Evolutionary conservation across 257 asterid species (phyloP), one percentile per base, ranked within the genome.

Genomic region (Paraleonurus japonicus): DNA sequence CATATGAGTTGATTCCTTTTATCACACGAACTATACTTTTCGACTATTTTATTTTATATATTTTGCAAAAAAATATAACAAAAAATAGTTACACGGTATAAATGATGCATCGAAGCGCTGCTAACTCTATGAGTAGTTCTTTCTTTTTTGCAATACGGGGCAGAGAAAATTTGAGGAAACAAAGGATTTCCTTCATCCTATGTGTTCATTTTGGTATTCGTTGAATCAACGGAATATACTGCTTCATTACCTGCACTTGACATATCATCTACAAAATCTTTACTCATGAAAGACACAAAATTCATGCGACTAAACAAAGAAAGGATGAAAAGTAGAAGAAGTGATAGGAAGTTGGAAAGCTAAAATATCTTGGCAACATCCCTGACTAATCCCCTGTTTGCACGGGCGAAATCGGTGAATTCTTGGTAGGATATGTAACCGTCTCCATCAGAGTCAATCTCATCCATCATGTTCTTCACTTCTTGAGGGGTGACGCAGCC

Each of bases 351-450:
- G n/a, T n/a, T 35, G 1, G 12, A 35, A 0, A 74, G 55, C 8
- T 83, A 92, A 61, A 90, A 92, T 61, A 93, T 79, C 86, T 88
- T 90, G 61, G 94, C 95, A n/a, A 89, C 86, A 45, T 93, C 96
- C 81, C 78, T 89, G 58, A 93, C 71, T 59, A 90, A 79, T 37
- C 95, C 96, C 70, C 81, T 58, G 33, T 90, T 90, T 13, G 93
- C 95, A 64, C 65, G 58, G 5, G 98, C 97, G 48, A 92, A 92
- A 1, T 67, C 82, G 1, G 84, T 78, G 69, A 90, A 92, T 75
- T 92, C 98, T 0, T 88, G 69, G 22, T 75, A 81, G 3, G 97
- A 90, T 63, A 90, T 85, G 81, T 47, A 83, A 30, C 97, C 98
- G 50, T 93, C 96, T 0, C 93, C 92, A 78, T 93, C 86, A 0